phyloP scores from a whole-genome alignment of 257 asterid genomes.

The Solanum chmielewskii region DNA sequence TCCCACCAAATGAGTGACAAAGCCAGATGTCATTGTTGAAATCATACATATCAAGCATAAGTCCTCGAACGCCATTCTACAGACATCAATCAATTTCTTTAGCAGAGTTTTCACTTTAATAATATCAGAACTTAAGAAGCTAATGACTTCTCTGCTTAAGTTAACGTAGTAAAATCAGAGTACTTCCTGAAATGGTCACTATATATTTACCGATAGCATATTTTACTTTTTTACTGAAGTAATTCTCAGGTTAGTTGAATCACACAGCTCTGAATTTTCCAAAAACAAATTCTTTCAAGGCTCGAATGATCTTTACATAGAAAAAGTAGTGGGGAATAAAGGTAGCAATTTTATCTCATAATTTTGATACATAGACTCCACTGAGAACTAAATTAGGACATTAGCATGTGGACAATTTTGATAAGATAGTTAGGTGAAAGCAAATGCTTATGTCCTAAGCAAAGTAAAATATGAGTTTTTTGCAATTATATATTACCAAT shows the following conservation, averaged over 20 bases:
- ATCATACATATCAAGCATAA: constrained; percentile 89
- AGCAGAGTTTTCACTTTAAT: background rate
- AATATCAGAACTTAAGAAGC: background rate
- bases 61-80: constrained; percentile 93
- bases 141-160: background rate
- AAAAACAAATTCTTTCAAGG: background rate
- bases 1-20: constrained; percentile 66
- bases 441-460: constrained; percentile 1
- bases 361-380: background rate
- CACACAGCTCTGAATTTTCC: background rate
- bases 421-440: constrained; percentile 5
- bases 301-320: background rate
- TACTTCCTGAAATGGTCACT: background rate
- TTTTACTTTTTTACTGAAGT: background rate
- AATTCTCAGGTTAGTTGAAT: background rate
- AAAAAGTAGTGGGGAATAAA: background rate
- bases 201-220: background rate
- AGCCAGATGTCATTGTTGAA: constrained; percentile 72
- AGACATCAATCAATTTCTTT: background rate
- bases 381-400: background rate
- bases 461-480: constrained; percentile 4
- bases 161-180: background rate
- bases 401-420: background rate
- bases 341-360: background rate
- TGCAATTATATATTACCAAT: background rate